phyloP scores from a whole-genome alignment of 1,139 yeast genomes.

The Yamadazyma dushanensis region DNA sequence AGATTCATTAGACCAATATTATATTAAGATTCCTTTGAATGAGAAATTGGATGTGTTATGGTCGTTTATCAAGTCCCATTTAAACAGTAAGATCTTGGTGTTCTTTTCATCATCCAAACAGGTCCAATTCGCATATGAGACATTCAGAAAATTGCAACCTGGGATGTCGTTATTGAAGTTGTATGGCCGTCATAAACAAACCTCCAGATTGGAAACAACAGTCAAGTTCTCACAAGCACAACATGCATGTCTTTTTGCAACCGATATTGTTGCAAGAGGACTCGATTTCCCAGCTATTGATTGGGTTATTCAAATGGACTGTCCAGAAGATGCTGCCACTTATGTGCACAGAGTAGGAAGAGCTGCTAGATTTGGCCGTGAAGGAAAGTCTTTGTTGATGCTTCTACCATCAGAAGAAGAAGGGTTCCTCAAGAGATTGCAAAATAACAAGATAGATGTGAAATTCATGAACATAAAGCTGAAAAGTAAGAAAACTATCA shows the following conservation, averaged over 20 bases:
- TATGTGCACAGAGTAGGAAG: conserved; percentile 97
- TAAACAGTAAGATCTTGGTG: conserved; percentile 81
- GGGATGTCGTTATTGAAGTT: conserved; percentile 91
- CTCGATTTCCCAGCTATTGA: conserved; percentile 96
- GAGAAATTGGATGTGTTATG: conserved; percentile 85
- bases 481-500: conserved; percentile 74
- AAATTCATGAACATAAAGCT: conserved; percentile 74
- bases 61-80: conserved; percentile 88
- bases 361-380: conserved; percentile 89
- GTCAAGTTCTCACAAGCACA: conserved; percentile 83
- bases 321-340: conserved; percentile 95
- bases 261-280: conserved; percentile 97
- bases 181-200: conserved; percentile 95
- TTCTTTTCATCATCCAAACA: conserved; percentile 92
- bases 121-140: conserved; percentile 90
- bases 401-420: conserved; percentile 82
- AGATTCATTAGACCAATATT: conserved; percentile 78
- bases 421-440: conserved; percentile 68
- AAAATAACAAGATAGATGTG: conserved; percentile 64
- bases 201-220: conserved; percentile 87
- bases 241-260: conserved; percentile 87
- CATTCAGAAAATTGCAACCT: conserved; percentile 89
- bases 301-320: conserved; percentile 95
- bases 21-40: conserved; percentile 65
- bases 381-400: conserved; percentile 83